Percentiles rank a stretch among this genome's conserved stretches.
These are phyloP conservation scores for Candida maesae DNA, from an alignment of 805 yeast species.

Conservation along the genomic window DNA sequence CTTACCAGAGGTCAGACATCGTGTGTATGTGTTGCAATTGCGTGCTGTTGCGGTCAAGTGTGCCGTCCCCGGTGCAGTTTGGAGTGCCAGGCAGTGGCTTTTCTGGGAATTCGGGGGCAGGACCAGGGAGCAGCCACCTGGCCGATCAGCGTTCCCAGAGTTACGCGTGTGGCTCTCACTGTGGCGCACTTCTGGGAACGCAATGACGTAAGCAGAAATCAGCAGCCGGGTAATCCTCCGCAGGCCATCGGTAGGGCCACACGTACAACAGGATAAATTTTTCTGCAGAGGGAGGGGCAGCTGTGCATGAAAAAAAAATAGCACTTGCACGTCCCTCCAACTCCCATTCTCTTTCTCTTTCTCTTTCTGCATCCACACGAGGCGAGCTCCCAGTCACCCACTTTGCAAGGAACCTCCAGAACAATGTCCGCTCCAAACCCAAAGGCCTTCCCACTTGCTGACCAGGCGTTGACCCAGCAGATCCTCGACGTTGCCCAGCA, in stretches of 20 bases:
- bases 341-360: not conserved
- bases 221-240: slow-evolving; percentile 10
- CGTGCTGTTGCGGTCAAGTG: no score
- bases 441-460: slow-evolving; percentile 98
- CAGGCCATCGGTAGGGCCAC: slow-evolving; percentile 8
- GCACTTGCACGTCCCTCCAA: not conserved
- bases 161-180: slow-evolving; percentile 2
- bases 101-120: slow-evolving; percentile 8
- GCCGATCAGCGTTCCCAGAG: slow-evolving; percentile 3
- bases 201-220: not conserved
- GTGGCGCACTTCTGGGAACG: slow-evolving; percentile 6
- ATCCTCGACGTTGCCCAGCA: slow-evolving; percentile 97
- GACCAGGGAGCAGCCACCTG: slow-evolving; percentile 14
- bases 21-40: slow-evolving; percentile 9
- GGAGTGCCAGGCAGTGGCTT: slow-evolving; percentile 1
- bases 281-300: not conserved
- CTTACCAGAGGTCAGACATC: slow-evolving; percentile 79
- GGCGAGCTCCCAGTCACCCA: slow-evolving; percentile 27
- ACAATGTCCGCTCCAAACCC: slow-evolving; percentile 89
- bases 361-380: slow-evolving; percentile 13
- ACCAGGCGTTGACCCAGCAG: slow-evolving; percentile 91
- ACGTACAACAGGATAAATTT: slow-evolving; percentile 7
- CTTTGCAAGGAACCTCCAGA: slow-evolving; percentile 43
- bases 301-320: not conserved
- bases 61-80: slow-evolving; percentile 2